Evolutionary conservation across 257 asterid genomes (phyloP), one percentile per base, ranked within the genome.

Genomic region (Rubia yunnanensis): DNA sequence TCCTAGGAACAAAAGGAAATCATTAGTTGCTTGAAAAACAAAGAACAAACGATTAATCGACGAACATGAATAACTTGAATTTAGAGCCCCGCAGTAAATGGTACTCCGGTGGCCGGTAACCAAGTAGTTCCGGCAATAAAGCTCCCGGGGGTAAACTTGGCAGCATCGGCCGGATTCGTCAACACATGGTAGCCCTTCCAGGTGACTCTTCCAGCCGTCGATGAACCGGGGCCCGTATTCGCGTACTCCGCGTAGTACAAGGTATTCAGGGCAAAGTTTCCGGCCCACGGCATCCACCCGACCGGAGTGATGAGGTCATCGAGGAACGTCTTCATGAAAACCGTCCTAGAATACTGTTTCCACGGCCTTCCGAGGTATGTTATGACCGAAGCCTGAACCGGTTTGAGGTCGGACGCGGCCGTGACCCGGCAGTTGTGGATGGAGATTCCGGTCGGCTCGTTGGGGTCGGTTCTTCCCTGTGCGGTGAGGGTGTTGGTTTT

Each of bases 251-350:
- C 98, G 49, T 88, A 91, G 22, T 81, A 91, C 68, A 91, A 61
- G 3, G 96, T 91, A 2, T 69, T 58, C 17, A 86, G 65, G 5
- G 95, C 95, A 24, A 88, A 88, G 57, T 60, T 75, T 35, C 95
- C 96, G 64, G 75, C 74, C 98, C 98, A 91, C 2, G 89, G 87
- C 72, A 77, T 34, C 98, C 98, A 91, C 23, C 98, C 98, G n/a
- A 82, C 83, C 27, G 95, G 89, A 66, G 73, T 31, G 10, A 88
- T 78, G 66, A 86, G 70, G 5, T 81, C 66, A 26, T 83, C 98
- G 41, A 91, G 3, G 18, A 20, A 68, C 0, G 88, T 82, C 69
- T 77, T 82, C 95, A 91, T 81, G 58, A 83, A 74, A 1, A 91
- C 89, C 0, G 95, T 84, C 0, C 95, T 77, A 0, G 98, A 88